Evolutionary conservation across 495 filamentous ascomycete species (phyloP).

Genomic region (Achaetomiella virescens): DNA sequence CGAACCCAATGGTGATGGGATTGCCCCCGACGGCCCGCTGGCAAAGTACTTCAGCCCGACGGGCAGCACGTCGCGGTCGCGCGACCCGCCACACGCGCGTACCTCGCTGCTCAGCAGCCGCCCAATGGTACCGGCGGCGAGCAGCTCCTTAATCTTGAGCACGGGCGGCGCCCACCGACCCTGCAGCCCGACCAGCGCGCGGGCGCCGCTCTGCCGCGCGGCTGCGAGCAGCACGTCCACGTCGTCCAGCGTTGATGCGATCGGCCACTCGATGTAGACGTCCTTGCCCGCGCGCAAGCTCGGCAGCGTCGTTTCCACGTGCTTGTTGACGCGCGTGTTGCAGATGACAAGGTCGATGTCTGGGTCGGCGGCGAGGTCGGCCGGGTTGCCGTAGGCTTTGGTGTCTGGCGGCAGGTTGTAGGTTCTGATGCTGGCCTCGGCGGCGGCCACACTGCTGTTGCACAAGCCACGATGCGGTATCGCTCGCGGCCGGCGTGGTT

Average conservation of each 20-base stretch:
- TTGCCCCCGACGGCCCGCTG: too few relatives aligned
- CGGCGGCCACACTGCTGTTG: slow-evolving; percentile 40
- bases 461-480: slow-evolving; percentile 45
- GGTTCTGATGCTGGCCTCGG: slow-evolving; percentile 36
- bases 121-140: slow-evolving; percentile 24
- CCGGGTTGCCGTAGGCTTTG: slow-evolving; percentile 40
- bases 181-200: slow-evolving; percentile 30
- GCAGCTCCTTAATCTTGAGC: slow-evolving; percentile 20
- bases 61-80: too few relatives aligned
- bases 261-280: slow-evolving; percentile 51
- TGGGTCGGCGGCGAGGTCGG: slow-evolving; percentile 44
- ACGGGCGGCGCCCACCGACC: slow-evolving; percentile 15
- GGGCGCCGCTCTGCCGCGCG: slow-evolving; percentile 29
- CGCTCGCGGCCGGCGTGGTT: slow-evolving; percentile 17
- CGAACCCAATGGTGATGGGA: too few relatives aligned
- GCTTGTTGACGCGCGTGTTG: slow-evolving; percentile 38
- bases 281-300: slow-evolving; percentile 42
- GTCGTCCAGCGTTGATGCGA: slow-evolving; percentile 18
- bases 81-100: too few relatives aligned
- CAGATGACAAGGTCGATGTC: slow-evolving; percentile 49
- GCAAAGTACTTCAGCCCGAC: too few relatives aligned
- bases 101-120: slow-evolving; percentile 15
- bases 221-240: slow-evolving; percentile 33
- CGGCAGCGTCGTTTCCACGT: slow-evolving; percentile 41
- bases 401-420: slow-evolving; percentile 35